A percentile compares a stretch with the other conserved stretches of the same genome.
phyloP scores from a whole-genome alignment of 345 rosid genomes.

The Erysimum cheiranthoides region DNA sequence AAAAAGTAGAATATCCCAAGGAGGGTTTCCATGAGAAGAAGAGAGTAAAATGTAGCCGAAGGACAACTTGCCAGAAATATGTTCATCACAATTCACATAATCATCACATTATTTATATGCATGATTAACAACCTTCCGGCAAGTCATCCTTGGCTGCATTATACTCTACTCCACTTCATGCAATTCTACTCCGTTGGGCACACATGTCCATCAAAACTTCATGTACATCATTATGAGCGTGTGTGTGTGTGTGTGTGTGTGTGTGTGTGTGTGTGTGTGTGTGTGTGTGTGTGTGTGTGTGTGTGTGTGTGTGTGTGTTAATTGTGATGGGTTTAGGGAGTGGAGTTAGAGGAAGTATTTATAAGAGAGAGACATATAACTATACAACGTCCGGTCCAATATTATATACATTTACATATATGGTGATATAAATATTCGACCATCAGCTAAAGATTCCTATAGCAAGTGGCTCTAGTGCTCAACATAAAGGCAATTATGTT shows the following conservation, averaged over 20 bases:
- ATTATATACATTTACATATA: conserved; percentile 21
- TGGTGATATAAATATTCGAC: conserved; percentile 37
- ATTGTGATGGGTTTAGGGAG: conserved; percentile 30
- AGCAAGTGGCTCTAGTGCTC: conserved; percentile 50
- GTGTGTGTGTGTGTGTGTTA: not conserved
- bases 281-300: not conserved
- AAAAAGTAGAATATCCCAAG: conserved; percentile 11
- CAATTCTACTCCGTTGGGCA: conserved; percentile 40
- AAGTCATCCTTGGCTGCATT: conserved; percentile 76
- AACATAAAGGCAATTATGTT: conserved; percentile 37
- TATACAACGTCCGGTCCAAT: conserved; percentile 29
- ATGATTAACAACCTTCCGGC: conserved; percentile 45
- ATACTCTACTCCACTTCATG: conserved; percentile 53
- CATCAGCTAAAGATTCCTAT: conserved; percentile 35
- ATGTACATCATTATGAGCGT: not conserved
- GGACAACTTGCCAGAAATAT: conserved; percentile 56
- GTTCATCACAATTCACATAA: conserved; percentile 6
- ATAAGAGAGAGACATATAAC: conserved; percentile 39
- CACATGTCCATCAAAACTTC: not conserved
- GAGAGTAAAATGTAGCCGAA: conserved; percentile 61
- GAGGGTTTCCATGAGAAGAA: conserved; percentile 56
- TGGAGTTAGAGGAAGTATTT: conserved; percentile 33
- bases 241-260: not conserved
- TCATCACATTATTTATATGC: not conserved
- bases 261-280: not conserved